These are phyloP conservation scores for Wilhelminamyces savonicus DNA, from an alignment of 805 yeast genomes.

Conservation along the genomic window DNA sequence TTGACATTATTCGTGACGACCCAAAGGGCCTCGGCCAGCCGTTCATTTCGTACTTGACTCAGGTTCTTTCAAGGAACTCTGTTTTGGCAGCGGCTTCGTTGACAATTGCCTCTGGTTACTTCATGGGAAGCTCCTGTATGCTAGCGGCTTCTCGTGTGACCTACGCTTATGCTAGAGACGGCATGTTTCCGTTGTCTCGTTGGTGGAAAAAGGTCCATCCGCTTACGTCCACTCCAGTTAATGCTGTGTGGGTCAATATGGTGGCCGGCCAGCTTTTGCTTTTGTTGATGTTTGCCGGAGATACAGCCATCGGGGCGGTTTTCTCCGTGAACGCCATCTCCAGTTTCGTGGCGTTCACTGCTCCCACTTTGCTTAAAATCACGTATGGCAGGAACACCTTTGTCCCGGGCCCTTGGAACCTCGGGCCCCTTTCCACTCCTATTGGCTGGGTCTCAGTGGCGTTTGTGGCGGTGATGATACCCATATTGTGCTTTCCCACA, in stretches of 20 bases:
- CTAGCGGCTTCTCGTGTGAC: conserved; percentile 63
- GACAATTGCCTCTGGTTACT: conserved; percentile 38
- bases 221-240: conserved; percentile 53
- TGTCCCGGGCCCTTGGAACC: conserved; percentile 61
- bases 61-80: conserved; percentile 36
- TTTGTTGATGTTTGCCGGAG: conserved; percentile 57
- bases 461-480: conserved; percentile 51
- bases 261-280: conserved; percentile 49
- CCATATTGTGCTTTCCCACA: conserved; percentile 53
- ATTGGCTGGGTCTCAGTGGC: conserved; percentile 42
- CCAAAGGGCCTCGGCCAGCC: conserved; percentile 53
- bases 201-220: conserved; percentile 45
- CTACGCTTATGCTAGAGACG: conserved; percentile 63
- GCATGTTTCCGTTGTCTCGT: conserved; percentile 54
- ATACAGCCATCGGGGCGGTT: conserved; percentile 60
- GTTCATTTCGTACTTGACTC: conserved; percentile 48
- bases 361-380: conserved; percentile 55
- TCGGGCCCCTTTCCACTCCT: conserved; percentile 48
- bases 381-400: conserved; percentile 48
- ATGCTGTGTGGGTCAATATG: conserved; percentile 57
- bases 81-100: conserved; percentile 38
- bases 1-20: conserved; percentile 40
- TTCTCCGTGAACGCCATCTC: conserved; percentile 71
- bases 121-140: conserved; percentile 56
- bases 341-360: conserved; percentile 59